A percentile compares a stretch with the other conserved stretches of the same genome.
Evolutionary conservation across 306 rosid genomes (phyloP).

Genomic region (Rosa persica): DNA sequence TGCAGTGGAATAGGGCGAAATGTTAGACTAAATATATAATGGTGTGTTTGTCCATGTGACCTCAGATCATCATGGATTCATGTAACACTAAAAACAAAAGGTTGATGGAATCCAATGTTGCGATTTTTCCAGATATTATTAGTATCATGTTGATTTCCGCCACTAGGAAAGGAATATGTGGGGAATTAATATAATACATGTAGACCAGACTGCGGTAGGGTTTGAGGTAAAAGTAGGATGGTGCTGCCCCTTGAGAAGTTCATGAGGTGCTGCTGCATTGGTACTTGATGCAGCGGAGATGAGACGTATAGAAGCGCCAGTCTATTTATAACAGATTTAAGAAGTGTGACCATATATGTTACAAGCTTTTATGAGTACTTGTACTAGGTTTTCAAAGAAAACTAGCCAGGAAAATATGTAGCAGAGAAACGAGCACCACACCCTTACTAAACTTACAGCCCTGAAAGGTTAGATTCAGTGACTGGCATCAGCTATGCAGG

Average conservation of each 20-base stretch:
- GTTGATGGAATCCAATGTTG: slow-evolving; percentile 1
- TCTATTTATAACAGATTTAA: too few relatives aligned
- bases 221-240: neutral
- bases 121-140: neutral
- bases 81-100: neutral
- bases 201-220: neutral
- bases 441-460: neutral
- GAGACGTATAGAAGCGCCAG: too few relatives aligned
- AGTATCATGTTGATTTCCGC: neutral
- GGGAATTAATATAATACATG: neutral
- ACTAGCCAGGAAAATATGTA: neutral
- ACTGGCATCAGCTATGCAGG: neutral
- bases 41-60: slow-evolving; percentile 10
- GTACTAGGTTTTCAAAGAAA: neutral
- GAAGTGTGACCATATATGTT: too few relatives aligned
- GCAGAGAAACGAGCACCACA: neutral
- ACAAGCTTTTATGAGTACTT: too few relatives aligned
- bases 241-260: neutral
- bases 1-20: neutral
- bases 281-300: too few relatives aligned
- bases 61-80: slow-evolving; percentile 1
- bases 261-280: neutral
- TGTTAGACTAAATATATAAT: neutral
- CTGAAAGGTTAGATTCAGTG: neutral
- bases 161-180: neutral